Evolutionary conservation across 805 yeast species (phyloP).

Genomic region (Yamadazyma ubonensis): DNA sequence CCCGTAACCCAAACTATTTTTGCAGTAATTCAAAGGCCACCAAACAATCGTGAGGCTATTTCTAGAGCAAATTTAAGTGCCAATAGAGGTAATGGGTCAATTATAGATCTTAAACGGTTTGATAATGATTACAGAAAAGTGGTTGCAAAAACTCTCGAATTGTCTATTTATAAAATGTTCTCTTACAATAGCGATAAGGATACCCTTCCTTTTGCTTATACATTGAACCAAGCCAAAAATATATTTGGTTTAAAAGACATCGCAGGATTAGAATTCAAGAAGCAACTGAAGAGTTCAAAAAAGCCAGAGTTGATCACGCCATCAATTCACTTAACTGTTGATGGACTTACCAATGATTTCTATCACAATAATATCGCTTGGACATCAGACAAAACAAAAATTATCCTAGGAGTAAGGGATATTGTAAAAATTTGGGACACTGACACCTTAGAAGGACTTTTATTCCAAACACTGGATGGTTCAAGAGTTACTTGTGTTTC

Average conservation of each 20-base stretch:
- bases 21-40: conserved; percentile 1
- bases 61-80: background rate
- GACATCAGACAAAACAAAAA: conserved; percentile 48
- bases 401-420: conserved; percentile 62
- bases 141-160: background rate
- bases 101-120: background rate
- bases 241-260: background rate
- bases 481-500: conserved; percentile 56
- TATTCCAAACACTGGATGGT: background rate
- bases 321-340: conserved; percentile 1
- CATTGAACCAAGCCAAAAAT: background rate
- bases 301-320: too few species aligned
- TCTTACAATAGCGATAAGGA: background rate
- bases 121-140: background rate
- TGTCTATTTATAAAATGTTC: background rate
- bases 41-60: too few species aligned
- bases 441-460: background rate
- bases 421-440: background rate
- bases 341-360: conserved; percentile 54
- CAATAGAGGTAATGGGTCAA: background rate
- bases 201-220: background rate
- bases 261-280: too few species aligned
- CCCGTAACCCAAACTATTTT: too few species aligned
- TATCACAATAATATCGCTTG: conserved; percentile 75
- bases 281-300: background rate